Base-by-base conservation (phyloP, 2,329 filamentous ascomycete genomes). In the Talaromyces sp. region DNA sequence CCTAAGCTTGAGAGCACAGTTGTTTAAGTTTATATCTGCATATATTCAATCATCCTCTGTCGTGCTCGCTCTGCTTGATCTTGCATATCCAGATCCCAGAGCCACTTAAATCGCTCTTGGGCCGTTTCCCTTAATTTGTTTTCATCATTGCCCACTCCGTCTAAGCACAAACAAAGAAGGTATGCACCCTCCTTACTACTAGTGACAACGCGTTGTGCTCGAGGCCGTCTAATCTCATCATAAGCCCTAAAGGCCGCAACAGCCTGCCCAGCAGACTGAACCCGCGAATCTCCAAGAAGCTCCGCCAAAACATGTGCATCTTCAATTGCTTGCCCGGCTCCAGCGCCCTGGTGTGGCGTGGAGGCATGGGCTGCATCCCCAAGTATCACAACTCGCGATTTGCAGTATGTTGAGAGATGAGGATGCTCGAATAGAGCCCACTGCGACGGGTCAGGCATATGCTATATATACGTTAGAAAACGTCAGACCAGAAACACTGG, bases 181-280 rank as follows among this genome's bases (percentile, higher is more conserved):
- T 66, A 55, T 0, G 65, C 79, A 16, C 73, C 73, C 14, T 80
- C 70, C 37, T 72, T 72, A 51, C 81, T 84, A 45, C 75, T 83
- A 4, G 72, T 67, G 0, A 83, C 80, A 0, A 83, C 65, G 64
- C 74, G 75, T 52, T 82, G 79, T 8, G 74, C 77, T 8, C 82
- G 67, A 9, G 78, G 73, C 3, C 81, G 70, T 1, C 84, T 71
- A 3, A 78, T 68, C 9, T 65, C 67, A 56, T 85, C 81, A 40
- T 81, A 85, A 0, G 76, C 76, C n/a, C 70, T 68, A 41, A 86
- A 83, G 0, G 73, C 82, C 0, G 69, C 71, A 5, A 74, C 66
- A 0, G 81, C 64, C 7, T 79, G 72, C 0, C 61, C 51, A 0
- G 60, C 54, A 0, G 56, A 66, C 0, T 57, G 52, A 2, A 77